Conservation (phyloP, 1,284 basidiomycete species). For the Psilocybe mexicana region DNA sequence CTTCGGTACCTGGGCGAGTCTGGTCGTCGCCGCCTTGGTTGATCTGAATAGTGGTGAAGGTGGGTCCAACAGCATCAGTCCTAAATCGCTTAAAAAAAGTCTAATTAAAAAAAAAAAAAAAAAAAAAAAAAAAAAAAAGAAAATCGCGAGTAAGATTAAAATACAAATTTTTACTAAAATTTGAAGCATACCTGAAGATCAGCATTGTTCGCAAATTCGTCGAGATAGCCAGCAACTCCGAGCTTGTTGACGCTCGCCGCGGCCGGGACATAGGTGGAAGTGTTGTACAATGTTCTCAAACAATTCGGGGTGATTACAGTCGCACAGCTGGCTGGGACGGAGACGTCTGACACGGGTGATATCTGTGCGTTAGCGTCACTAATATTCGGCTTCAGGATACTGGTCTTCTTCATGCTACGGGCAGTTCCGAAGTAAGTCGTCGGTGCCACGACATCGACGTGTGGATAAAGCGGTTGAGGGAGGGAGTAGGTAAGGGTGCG, state of each 20-base stretch:
- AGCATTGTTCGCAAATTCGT: constrained; percentile 48
- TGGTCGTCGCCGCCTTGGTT: constrained; percentile 67
- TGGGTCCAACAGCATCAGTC: constrained; percentile 51
- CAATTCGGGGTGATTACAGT: constrained; percentile 58
- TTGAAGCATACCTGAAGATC: constrained; percentile 29
- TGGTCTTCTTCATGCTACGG: constrained; percentile 44
- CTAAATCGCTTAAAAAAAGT: constrained; percentile 56
- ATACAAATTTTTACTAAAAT: neutral
- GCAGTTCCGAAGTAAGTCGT: constrained; percentile 62
- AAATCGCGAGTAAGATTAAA: neutral
- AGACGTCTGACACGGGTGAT: constrained; percentile 29
- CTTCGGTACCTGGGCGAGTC: constrained; percentile 57
- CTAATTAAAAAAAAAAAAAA: constrained; percentile 26
- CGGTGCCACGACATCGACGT: constrained; percentile 56
- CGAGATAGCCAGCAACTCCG: constrained; percentile 60
- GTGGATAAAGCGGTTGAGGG: constrained; percentile 48
- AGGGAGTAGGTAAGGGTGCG: constrained; percentile 58
- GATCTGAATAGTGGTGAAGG: constrained; percentile 53
- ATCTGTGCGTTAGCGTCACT: constrained; percentile 24
- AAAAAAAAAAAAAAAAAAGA: too few species aligned
- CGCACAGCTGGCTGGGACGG: constrained; percentile 47
- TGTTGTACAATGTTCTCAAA: constrained; percentile 61
- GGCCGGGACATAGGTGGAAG: constrained; percentile 47
- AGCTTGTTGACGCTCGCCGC: constrained; percentile 50
- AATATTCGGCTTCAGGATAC: constrained; percentile 39